phyloP scores from a whole-genome alignment of 2,329 filamentous ascomycete species.

The Arthrinium puccinioides region DNA sequence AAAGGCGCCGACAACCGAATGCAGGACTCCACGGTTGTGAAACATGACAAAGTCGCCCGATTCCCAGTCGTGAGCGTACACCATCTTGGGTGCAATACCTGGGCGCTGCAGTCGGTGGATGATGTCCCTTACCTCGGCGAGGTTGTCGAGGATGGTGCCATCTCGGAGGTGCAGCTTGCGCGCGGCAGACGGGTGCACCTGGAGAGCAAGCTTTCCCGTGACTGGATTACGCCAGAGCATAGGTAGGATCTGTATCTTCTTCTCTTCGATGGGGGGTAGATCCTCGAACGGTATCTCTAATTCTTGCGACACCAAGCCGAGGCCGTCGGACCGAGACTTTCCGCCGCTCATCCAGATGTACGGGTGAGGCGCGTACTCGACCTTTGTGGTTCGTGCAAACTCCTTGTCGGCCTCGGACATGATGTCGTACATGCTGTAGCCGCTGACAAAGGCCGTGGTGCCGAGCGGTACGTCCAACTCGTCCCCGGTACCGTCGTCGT shows the following conservation, averaged over 20 bases:
- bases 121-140: constrained; percentile 58
- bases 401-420: constrained; percentile 59
- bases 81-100: constrained; percentile 58
- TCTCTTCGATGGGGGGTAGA: constrained; percentile 57
- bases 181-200: constrained; percentile 67
- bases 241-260: constrained; percentile 64
- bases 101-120: constrained; percentile 64
- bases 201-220: constrained; percentile 61
- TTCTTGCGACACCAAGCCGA: constrained; percentile 63
- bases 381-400: constrained; percentile 57
- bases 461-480: constrained; percentile 62
- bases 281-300: constrained; percentile 52
- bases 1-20: constrained; percentile 71
- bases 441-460: constrained; percentile 69
- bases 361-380: constrained; percentile 73
- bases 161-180: constrained; percentile 61
- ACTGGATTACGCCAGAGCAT: constrained; percentile 74
- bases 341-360: constrained; percentile 76
- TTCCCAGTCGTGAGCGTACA: constrained; percentile 72
- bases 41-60: constrained; percentile 72
- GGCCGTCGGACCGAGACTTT: constrained; percentile 58
- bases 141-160: constrained; percentile 61
- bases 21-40: constrained; percentile 68
- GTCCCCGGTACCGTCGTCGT: constrained; percentile 65
- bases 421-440: constrained; percentile 62